Evolutionary conservation across 164 flowering plant species (phyloP).

Genomic region (Magnolia kwangsiensis): DNA sequence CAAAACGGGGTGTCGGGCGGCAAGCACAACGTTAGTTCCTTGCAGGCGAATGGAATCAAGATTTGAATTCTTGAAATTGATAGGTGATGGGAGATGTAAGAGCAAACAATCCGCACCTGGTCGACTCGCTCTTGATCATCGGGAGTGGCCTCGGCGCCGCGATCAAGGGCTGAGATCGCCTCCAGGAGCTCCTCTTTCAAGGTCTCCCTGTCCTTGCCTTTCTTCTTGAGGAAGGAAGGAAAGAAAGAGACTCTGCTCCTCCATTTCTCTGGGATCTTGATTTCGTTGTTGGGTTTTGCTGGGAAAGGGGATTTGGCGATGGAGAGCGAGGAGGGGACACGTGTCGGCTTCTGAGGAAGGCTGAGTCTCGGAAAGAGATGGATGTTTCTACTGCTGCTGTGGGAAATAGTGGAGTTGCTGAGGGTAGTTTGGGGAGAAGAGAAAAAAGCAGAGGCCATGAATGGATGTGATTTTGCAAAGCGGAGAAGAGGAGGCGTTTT

Average conservation of each 20-base stretch:
- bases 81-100: too few species aligned
- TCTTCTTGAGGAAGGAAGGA: slow-evolving; percentile 46
- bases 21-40: too few species aligned
- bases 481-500: background rate
- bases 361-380: background rate
- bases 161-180: slow-evolving; percentile 67
- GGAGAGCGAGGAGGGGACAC: background rate
- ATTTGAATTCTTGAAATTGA: too few species aligned
- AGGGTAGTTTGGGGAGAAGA: background rate
- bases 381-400: background rate
- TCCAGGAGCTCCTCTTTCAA: slow-evolving; percentile 75
- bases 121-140: slow-evolving; percentile 64
- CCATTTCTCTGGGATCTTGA: slow-evolving; percentile 36
- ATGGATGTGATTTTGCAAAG: background rate
- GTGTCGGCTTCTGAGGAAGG: background rate
- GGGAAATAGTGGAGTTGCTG: background rate
- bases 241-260: slow-evolving; percentile 65
- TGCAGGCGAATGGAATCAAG: too few species aligned
- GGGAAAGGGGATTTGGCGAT: background rate
- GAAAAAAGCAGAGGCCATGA: background rate
- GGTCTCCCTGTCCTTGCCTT: slow-evolving; percentile 41
- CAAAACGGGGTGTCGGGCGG: too few species aligned
- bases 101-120: slow-evolving; percentile 34
- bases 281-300: background rate
- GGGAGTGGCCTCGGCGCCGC: slow-evolving; percentile 80